These are phyloP conservation scores for Gossypium schwendimanii DNA, from an alignment of 441 rosid genomes.

Conservation along the genomic window DNA sequence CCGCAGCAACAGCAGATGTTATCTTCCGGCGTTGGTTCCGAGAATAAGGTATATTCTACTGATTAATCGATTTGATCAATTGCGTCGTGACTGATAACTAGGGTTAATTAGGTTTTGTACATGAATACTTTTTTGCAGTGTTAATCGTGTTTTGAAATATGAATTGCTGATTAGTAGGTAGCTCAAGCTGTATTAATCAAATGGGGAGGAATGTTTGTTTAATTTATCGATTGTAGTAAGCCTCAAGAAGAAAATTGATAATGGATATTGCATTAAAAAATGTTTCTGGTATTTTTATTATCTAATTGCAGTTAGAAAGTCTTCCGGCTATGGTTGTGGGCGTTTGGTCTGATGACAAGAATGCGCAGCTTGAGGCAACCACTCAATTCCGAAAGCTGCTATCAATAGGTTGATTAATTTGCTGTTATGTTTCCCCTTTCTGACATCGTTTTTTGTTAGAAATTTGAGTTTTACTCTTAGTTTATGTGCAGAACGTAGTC, in stretches of 20 bases:
- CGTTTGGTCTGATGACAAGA: conserved; percentile 33
- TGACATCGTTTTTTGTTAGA: neutral
- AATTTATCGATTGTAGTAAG: neutral
- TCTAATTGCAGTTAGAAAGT: conserved; percentile 37
- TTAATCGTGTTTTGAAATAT: neutral
- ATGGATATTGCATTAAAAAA: neutral
- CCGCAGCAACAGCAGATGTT: conserved; percentile 8
- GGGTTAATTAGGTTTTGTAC: neutral
- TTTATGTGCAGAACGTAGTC: conserved; percentile 35
- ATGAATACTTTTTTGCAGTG: neutral
- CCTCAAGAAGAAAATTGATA: neutral
- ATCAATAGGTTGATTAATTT: conserved; percentile 33
- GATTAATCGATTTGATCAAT: neutral
- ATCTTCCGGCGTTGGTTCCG: conserved; percentile 29
- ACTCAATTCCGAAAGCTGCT: conserved; percentile 43
- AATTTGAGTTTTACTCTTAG: neutral
- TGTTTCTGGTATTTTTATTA: neutral
- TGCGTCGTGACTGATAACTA: conserved; percentile 8
- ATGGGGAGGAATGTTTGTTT: neutral
- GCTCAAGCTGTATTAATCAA: neutral
- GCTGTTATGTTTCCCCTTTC: neutral
- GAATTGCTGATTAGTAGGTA: neutral
- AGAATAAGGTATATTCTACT: conserved; percentile 34
- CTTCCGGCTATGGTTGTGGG: conserved; percentile 37
- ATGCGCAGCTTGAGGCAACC: conserved; percentile 37